Conservation (phyloP, 2,329 filamentous ascomycete genomes). For the Colletotrichum gigasporum region DNA sequence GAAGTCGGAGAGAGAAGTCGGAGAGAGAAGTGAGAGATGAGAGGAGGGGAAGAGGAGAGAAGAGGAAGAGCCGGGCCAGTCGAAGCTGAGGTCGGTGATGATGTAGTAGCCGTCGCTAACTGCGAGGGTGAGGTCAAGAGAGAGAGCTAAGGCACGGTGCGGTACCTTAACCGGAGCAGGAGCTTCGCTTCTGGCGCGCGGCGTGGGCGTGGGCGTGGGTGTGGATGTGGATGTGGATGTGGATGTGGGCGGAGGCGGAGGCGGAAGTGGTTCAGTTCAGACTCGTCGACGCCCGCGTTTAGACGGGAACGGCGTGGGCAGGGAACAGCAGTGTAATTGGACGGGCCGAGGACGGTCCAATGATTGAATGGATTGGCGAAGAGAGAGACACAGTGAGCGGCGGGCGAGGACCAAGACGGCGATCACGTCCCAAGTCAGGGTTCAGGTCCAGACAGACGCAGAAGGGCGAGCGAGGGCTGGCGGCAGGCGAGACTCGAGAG, state of each 20-base stretch:
- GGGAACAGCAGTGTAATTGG: conserved; percentile 1
- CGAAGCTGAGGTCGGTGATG: conserved; percentile 24
- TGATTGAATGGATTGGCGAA: not conserved
- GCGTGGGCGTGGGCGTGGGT: conserved; percentile 12
- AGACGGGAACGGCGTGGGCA: conserved; percentile 29
- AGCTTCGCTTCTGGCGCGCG: conserved; percentile 24
- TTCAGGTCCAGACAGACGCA: not conserved
- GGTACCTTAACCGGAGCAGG: not conserved
- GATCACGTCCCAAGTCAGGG: too few relatives aligned
- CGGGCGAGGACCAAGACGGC: not conserved
- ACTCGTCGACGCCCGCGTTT: conserved; percentile 24
- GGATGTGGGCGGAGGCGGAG: conserved; percentile 19
- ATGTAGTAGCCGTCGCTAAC: conserved; percentile 17
- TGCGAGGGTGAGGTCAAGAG: not conserved
- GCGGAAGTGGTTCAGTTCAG: too few relatives aligned
- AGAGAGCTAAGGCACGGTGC: conserved; percentile 5
- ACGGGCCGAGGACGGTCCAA: conserved; percentile 6
- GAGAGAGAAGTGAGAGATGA: not conserved
- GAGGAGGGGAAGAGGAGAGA: not conserved
- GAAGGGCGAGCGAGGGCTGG: not conserved
- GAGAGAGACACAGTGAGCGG: not conserved
- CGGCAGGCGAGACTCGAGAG: not conserved
- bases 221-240: conserved; percentile 13
- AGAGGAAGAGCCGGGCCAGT: not conserved
- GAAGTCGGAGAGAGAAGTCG: not conserved